Evolutionary conservation across 495 filamentous ascomycete genomes (phyloP), one percentile per base, ranked within the genome.

Genomic region (Aspergillus indologenus): DNA sequence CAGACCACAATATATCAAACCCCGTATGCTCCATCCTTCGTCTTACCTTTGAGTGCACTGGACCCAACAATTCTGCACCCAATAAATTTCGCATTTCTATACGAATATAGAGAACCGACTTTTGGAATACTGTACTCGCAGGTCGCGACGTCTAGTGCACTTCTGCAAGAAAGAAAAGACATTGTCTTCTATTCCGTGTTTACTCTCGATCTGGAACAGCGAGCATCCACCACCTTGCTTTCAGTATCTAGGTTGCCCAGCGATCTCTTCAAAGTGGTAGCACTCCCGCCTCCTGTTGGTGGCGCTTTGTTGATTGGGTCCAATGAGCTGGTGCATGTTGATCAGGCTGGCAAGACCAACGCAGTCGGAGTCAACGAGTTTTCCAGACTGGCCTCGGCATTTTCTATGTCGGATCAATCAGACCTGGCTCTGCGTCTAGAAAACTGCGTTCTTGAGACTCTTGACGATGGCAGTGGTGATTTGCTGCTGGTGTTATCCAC

Each of bases 91-190:
- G 86, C 90, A 43, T 99, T 99, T 72, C 80, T 99, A 59, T 84
- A 97, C 77, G 93, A 97, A 75, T 99, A 98, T 71, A 87, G 94
- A 59, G 94, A 96, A 73, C 94, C 94, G 23, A 97, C 94, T 1
- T 96, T 99, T 74, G 94, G 94, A 40, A 91, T 98, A 61, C 74
- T 98, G 45, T 95, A 91, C 56, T 87, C 90, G 1, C 84, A 85
- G 51, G 73, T 81, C 56, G 76, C 81, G 56, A 89, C 89, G 21
- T 92, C 91, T 24, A 78, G 76, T 58, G 85, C 90, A 3, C 76
- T 96, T 62, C 70, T 90, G 22, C 75, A 81, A 55, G 90, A 92
- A 66, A 82, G 92, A 59, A 92, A 87, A 63, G 95, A 98, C 74
- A 83, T 86, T 59, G 76, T 94, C 49, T 87, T 86, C 45, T 99